Percentiles rank a stretch among this genome's conserved stretches.
These are phyloP conservation scores for Lagenaria siceraria DNA, from an alignment of 306 rosid species.

Conservation along the genomic window DNA sequence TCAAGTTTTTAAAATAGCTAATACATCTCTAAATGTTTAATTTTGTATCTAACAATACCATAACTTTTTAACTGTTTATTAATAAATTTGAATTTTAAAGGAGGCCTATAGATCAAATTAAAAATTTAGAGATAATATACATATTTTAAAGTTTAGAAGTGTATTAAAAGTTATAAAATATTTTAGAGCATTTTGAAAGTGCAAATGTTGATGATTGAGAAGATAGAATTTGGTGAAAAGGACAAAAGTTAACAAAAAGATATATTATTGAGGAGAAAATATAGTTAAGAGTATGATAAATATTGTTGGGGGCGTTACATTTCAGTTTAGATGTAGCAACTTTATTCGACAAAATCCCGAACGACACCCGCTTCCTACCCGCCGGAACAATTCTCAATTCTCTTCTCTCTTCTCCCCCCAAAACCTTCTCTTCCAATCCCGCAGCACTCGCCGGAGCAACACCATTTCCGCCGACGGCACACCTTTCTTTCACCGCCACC, in stretches of 20 bases:
- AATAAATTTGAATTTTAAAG: too few species aligned
- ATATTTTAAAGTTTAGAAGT: too few species aligned
- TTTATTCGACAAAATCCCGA: neutral
- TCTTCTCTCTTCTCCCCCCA: neutral
- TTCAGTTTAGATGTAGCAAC: neutral
- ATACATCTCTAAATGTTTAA: too few species aligned
- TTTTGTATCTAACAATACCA: too few species aligned
- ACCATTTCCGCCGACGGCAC: neutral
- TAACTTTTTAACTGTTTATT: too few species aligned
- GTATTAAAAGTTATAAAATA: too few species aligned
- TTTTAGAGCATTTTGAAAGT: too few species aligned
- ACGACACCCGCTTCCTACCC: constrained; percentile 5
- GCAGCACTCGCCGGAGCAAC: neutral
- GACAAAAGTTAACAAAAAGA: neutral
- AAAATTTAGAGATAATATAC: too few species aligned
- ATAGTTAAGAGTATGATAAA: neutral
- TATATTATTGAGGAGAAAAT: neutral
- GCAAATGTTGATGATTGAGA: neutral
- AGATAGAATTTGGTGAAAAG: neutral
- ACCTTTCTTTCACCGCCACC: neutral
- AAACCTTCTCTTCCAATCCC: neutral
- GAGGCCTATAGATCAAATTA: too few species aligned
- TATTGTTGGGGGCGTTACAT: neutral
- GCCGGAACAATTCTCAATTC: neutral
- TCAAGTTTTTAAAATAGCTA: too few species aligned